Evolutionary conservation across 129 eudicot genomes (phyloP), one percentile per base, ranked within the genome.

Genomic region (Mikania micrantha): DNA sequence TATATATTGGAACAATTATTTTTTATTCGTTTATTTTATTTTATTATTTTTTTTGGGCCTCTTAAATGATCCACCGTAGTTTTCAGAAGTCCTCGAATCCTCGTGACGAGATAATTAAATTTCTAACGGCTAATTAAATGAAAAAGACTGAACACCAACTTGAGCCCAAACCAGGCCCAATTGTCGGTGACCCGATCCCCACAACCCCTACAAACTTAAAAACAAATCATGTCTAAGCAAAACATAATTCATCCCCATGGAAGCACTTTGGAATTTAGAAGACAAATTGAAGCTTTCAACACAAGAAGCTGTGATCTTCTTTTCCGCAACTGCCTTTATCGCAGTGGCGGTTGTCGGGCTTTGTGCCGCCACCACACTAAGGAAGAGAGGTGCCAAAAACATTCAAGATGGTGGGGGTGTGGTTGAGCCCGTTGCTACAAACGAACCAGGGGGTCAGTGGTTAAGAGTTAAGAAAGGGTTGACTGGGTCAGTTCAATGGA

Each of bases 251-350:
- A 32, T 20, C 34, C 31, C 41, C 27, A 87, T 87, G 94, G 86
- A 78, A 38, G 79, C 87, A 54, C 70, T 90, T 53, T 82, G 95
- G 95, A 84, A 81, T 42, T 34, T 87, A 31, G 95, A 87, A 66
- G 95, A 87, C 29, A 84, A 84, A 72, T 68, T 68, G 78, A 82
- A 90, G n/a, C 72, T 90, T 22, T 82, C 97, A 53, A 90, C 94
- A 1, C 80, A 61, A 63, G 69, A 79, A 65, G 85, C 91, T 5
- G 35, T 72, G 1, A 63, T 81, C 19, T 16, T 84, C 58, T 81
- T 84, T 7, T 66, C 74, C 2, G 79, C 75, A 70, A 82, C 84
- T 32, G 75, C 71, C 6, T 69, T 69, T 21, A 69, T 90, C 42
- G 71, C 80, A 3, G 44, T 69, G 3, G 82, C 77, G 32, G 75